phyloP scores from a whole-genome alignment of 306 rosid species.

The peach (Prunus persica) region Prunus_persica_NCBIv2 NC_034016.1:12096501-12097000 shows the following conservation, averaged over 20 bases:
- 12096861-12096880: neutral
- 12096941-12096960: neutral
- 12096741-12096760: neutral
- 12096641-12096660: neutral
- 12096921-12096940: neutral
- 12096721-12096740: neutral
- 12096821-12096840: neutral
- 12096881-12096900: neutral
- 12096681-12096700: neutral
- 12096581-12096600: conserved; percentile 19
- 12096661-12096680: neutral
- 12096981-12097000: neutral
- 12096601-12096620: neutral
- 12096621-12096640: neutral
- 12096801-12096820: neutral
- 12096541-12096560: conserved; percentile 99
- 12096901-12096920: neutral
- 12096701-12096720: neutral
- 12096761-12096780: neutral
- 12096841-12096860: neutral
- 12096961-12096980: neutral
- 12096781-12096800: conserved; percentile 1
- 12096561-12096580: conserved; percentile 88
- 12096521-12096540: conserved; percentile 99
- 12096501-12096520: conserved; percentile 61